Evolutionary conservation across 1,284 basidiomycete genomes (phyloP), one percentile per base, ranked within the genome.

Genomic region (Ustilago cynodontis): DNA sequence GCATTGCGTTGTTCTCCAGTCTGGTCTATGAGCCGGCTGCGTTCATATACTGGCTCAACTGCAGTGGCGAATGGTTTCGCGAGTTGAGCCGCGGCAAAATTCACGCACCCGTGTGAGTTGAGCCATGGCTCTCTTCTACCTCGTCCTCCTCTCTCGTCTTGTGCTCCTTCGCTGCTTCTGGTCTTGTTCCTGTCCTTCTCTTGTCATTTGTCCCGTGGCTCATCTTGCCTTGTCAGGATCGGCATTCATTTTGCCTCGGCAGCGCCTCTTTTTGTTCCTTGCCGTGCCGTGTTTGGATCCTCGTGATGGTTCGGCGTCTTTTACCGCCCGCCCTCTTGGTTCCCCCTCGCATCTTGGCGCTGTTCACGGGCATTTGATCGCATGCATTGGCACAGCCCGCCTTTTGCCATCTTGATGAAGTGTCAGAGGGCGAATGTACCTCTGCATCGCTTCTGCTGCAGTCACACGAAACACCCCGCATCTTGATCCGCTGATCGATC

Each of bases 21-120:
- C 52, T 37, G 49, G 59, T 66, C 33, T 43, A 65, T 35, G 50
- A 60, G 57, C 43, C 20, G 22, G 24, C 22, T 31, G 41, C 31
- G 62, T 47, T 71, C 63, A 55, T 71, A 71, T 71, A 24, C 33
- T 54, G 60, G 53, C 55, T 37, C 26, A 50, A 33, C 14, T 39
- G 35, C n/a, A n/a, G 58, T 58, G 39, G 58, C 56, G 58, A 50
- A 43, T 28, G 60, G 37, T 61, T 53, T 28, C 13, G 3, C 55
- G 43, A 59, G 54, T 68, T 63, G 41, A 14, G 22, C 66, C 66
- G 24, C 53, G 66, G 66, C 60, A 57, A 39, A 45, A 33, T 43
- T 52, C 47, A 49, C 47, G 47, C 47, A n/a, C 26, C 47, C 16
- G 14, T 22, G 22, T 50, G 28, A 37, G 50, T 55, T 43, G 24